Evolutionary conservation across 768 basidiomycete genomes (phyloP).

Genomic region (Tephrocybe sp.): DNA sequence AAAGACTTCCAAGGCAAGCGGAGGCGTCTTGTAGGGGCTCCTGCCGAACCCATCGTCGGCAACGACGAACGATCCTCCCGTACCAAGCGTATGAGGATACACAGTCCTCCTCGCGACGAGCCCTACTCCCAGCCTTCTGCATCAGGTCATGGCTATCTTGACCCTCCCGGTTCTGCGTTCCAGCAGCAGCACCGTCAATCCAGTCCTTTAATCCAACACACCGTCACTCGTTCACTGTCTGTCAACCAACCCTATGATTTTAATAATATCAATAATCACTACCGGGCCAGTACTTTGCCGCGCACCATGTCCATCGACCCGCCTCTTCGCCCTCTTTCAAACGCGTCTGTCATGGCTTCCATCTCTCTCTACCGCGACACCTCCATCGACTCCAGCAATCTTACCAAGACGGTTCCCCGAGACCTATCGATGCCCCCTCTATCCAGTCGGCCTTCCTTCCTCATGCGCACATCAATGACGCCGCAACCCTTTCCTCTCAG

Average conservation of each 20-base stretch:
- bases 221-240: conserved; percentile 26
- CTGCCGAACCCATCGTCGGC: conserved; percentile 30
- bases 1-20: conserved; percentile 56
- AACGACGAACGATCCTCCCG: conserved; percentile 33
- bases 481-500: conserved; percentile 55
- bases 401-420: conserved; percentile 29
- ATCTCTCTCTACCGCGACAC: conserved; percentile 38
- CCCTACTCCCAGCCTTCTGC: conserved; percentile 24
- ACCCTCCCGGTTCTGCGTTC: conserved; percentile 53
- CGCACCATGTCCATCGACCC: conserved; percentile 81
- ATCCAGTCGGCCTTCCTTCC: conserved; percentile 49
- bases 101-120: conserved; percentile 44
- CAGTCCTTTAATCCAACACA: conserved; percentile 19
- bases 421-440: conserved; percentile 50
- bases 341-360: conserved; percentile 42
- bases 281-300: conserved; percentile 37
- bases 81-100: conserved; percentile 54
- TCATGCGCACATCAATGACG: conserved; percentile 69
- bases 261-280: conserved; percentile 24
- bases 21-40: conserved; percentile 38
- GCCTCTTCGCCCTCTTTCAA: conserved; percentile 38
- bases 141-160: conserved; percentile 42
- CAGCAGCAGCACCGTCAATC: conserved; percentile 23
- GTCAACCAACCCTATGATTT: conserved; percentile 27
- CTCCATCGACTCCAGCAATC: conserved; percentile 32